A percentile compares a stretch with the other conserved stretches of the same genome.
Conservation (phyloP, 2,329 filamentous ascomycete genomes). For the Pseudohalonectria lignicola region DNA sequence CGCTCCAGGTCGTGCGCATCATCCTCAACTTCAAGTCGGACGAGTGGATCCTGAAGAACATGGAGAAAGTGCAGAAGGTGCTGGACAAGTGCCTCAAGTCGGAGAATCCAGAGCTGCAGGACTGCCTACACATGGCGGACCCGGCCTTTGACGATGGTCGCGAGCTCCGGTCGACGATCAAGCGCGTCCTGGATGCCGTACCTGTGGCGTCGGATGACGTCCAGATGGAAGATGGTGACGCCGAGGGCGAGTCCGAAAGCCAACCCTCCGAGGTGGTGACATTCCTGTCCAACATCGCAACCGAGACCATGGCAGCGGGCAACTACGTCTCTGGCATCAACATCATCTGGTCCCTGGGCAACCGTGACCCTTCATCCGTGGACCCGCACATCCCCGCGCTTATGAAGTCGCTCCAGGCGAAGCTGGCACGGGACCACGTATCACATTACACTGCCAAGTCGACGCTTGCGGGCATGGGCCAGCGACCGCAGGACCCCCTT, state of each 20-base stretch:
- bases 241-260: conserved; percentile 71
- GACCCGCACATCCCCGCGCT: conserved; percentile 79
- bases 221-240: conserved; percentile 65
- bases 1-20: conserved; percentile 82
- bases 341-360: conserved; percentile 82
- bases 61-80: conserved; percentile 72
- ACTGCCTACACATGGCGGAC: conserved; percentile 71
- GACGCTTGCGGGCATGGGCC: not conserved
- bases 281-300: conserved; percentile 75
- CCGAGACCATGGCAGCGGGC: conserved; percentile 70
- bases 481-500: conserved; percentile 30
- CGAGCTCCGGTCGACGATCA: conserved; percentile 63
- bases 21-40: conserved; percentile 80
- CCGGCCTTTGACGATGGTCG: conserved; percentile 58
- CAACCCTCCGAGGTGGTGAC: conserved; percentile 79
- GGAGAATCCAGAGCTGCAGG: conserved; percentile 86
- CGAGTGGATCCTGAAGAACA: conserved; percentile 78
- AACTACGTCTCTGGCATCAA: conserved; percentile 87
- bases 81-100: conserved; percentile 81
- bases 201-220: conserved; percentile 52
- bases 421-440: conserved; percentile 89
- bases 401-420: conserved; percentile 88
- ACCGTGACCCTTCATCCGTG: conserved; percentile 74
- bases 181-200: conserved; percentile 77
- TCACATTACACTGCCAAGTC: conserved; percentile 50